Percentiles rank a stretch among this genome's conserved stretches.
Conservation (phyloP, 106 monocot species). For the Narthecium ossifragum region DNA sequence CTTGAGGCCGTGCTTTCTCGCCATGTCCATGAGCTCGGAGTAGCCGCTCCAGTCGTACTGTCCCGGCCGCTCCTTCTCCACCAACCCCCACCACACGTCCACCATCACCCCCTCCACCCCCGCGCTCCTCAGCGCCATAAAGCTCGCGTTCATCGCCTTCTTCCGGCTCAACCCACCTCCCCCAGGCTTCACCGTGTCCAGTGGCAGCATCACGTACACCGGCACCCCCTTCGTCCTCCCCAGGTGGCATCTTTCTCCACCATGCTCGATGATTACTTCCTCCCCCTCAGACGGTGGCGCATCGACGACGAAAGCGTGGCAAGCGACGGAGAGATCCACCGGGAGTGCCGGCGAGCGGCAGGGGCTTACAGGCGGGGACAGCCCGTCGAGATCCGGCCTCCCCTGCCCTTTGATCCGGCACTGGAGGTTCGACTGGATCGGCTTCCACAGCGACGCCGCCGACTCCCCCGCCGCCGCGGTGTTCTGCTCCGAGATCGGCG, state of each 20-base stretch:
- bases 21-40: conserved; percentile 66
- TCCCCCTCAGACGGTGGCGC: background rate
- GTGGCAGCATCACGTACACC: conserved; percentile 92
- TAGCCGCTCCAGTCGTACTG: conserved; percentile 74
- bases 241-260: conserved; percentile 6
- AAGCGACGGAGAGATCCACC: conserved; percentile 29
- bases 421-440: conserved; percentile 17
- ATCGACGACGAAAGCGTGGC: conserved; percentile 29
- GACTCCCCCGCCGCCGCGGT: background rate
- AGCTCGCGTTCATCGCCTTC: conserved; percentile 75
- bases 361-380: conserved; percentile 41
- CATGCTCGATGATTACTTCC: background rate
- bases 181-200: conserved; percentile 54
- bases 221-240: conserved; percentile 46
- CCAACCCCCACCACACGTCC: conserved; percentile 99
- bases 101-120: conserved; percentile 94
- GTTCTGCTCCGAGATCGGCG: conserved; percentile 9
- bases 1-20: conserved; percentile 48
- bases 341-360: conserved; percentile 21
- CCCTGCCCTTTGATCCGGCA: conserved; percentile 27
- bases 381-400: conserved; percentile 19
- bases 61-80: conserved; percentile 61
- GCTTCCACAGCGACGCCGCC: conserved; percentile 15
- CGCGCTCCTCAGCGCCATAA: conserved; percentile 70
- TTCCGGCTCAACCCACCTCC: conserved; percentile 38